These are phyloP conservation scores for Coemansia sp. DNA, from an alignment of 192 early-diverging fungal genomes.

Conservation along the genomic window DNA sequence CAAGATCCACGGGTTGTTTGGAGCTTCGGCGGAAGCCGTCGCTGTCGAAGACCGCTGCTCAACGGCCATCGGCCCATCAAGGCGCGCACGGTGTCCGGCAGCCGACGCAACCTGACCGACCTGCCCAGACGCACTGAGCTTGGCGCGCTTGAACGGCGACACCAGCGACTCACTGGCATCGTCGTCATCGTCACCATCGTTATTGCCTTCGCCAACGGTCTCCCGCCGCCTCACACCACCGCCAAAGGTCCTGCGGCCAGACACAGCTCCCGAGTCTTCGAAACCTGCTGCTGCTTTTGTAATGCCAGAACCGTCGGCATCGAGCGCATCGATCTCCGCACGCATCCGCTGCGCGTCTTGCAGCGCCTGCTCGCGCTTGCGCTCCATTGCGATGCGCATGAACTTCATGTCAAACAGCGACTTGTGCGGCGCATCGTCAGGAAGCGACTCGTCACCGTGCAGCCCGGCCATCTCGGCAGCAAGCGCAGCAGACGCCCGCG, in stretches of 20 bases:
- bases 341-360: constrained; percentile 38
- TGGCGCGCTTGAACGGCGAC: constrained; percentile 37
- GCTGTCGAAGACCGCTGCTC: constrained; percentile 15
- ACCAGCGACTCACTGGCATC: neutral
- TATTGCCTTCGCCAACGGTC: constrained; percentile 1
- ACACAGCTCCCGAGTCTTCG: constrained; percentile 8
- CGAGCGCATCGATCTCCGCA: constrained; percentile 41
- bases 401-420: constrained; percentile 97
- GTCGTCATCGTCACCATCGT: constrained; percentile 13
- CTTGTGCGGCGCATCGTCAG: constrained; percentile 61
- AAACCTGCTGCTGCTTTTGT: neutral
- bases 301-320: constrained; percentile 12
- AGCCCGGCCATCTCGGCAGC: constrained; percentile 14
- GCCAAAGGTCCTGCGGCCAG: constrained; percentile 53
- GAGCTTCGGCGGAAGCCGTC: constrained; percentile 11
- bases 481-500: constrained; percentile 14
- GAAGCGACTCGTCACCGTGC: constrained; percentile 27
- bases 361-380: constrained; percentile 55
- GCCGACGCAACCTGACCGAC: constrained; percentile 55
- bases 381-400: constrained; percentile 84
- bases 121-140: constrained; percentile 56
- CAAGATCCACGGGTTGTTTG: constrained; percentile 81
- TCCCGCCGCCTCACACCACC: constrained; percentile 22
- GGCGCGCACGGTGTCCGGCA: constrained; percentile 57
- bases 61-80: constrained; percentile 60